A percentile compares a stretch with the other conserved stretches of the same genome.
Conservation (phyloP, 441 rosid species). For the Gossypium gossypioides region DNA sequence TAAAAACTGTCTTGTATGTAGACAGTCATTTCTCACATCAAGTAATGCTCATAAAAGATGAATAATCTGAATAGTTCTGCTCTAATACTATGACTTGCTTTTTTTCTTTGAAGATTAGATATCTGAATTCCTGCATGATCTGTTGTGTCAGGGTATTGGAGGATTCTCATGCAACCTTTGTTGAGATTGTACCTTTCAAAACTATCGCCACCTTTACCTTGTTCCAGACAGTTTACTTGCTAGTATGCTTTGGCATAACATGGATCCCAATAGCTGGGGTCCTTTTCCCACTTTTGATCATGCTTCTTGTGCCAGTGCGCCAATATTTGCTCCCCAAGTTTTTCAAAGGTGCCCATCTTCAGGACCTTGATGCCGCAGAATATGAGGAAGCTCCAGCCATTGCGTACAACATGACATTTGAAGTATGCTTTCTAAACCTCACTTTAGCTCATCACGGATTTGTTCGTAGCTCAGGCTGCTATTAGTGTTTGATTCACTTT, state of each 20-base stretch:
- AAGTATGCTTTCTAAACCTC: conserved; percentile 31
- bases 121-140: conserved; percentile 10
- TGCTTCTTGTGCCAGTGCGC: conserved; percentile 68
- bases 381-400: conserved; percentile 68
- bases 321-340: conserved; percentile 57
- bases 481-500: neutral
- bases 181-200: conserved; percentile 67
- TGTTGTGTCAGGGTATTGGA: conserved; percentile 45
- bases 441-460: neutral
- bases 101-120: neutral
- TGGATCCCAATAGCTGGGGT: conserved; percentile 81
- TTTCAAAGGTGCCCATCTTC: conserved; percentile 66
- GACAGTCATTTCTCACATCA: neutral
- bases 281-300: conserved; percentile 61
- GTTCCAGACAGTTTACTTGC: conserved; percentile 58
- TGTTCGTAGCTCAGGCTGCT: neutral
- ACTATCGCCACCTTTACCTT: conserved; percentile 47
- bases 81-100: neutral
- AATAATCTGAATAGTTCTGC: neutral
- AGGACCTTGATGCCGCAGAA: conserved; percentile 71
- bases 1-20: neutral
- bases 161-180: conserved; percentile 45
- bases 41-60: neutral
- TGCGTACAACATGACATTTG: conserved; percentile 43
- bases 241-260: conserved; percentile 60